A percentile compares a stretch with the other conserved stretches of the same genome.
These are phyloP conservation scores for Takashimella koratensis DNA, from an alignment of 1,284 basidiomycete genomes.

Conservation along the genomic window DNA sequence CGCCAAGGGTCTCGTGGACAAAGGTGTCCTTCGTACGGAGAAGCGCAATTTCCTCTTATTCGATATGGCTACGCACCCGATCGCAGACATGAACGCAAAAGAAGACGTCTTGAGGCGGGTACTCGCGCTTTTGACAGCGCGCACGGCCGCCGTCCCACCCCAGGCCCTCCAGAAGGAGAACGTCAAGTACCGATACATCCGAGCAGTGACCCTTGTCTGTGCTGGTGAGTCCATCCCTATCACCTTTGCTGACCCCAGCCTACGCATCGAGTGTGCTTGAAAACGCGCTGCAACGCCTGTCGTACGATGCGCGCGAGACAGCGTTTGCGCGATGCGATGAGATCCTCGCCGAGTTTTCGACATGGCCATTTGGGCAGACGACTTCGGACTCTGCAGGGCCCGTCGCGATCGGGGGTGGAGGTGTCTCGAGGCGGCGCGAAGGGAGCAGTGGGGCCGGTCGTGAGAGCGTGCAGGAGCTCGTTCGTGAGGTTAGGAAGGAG, in stretches of 20 bases:
- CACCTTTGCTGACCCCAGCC: constrained; percentile 24
- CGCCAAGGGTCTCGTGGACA: constrained; percentile 95
- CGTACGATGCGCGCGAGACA: constrained; percentile 84
- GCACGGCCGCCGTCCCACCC: constrained; percentile 73
- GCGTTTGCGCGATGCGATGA: constrained; percentile 90
- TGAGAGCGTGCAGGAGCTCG: constrained; percentile 74
- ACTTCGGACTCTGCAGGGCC: constrained; percentile 33
- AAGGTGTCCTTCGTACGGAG: constrained; percentile 92
- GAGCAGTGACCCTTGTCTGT: constrained; percentile 80
- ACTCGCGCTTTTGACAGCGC: constrained; percentile 71
- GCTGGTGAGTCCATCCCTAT: constrained; percentile 54
- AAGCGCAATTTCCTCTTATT: constrained; percentile 97
- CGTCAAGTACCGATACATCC: constrained; percentile 69
- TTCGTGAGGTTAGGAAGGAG: constrained; percentile 74
- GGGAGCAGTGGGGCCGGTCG: constrained; percentile 43
- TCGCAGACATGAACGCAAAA: constrained; percentile 85
- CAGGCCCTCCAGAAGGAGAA: constrained; percentile 66
- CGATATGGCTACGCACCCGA: constrained; percentile 96
- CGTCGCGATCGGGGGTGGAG: constrained; percentile 40
- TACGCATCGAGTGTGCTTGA: constrained; percentile 94
- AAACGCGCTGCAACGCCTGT: constrained; percentile 79
- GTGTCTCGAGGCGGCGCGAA: constrained; percentile 38
- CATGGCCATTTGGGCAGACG: constrained; percentile 75
- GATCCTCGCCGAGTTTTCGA: constrained; percentile 79
- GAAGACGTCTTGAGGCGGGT: constrained; percentile 74